Evolutionary conservation across 2,329 filamentous ascomycete genomes (phyloP), one percentile per base, ranked within the genome.

Genomic region (Macrophomina phaseolina): DNA sequence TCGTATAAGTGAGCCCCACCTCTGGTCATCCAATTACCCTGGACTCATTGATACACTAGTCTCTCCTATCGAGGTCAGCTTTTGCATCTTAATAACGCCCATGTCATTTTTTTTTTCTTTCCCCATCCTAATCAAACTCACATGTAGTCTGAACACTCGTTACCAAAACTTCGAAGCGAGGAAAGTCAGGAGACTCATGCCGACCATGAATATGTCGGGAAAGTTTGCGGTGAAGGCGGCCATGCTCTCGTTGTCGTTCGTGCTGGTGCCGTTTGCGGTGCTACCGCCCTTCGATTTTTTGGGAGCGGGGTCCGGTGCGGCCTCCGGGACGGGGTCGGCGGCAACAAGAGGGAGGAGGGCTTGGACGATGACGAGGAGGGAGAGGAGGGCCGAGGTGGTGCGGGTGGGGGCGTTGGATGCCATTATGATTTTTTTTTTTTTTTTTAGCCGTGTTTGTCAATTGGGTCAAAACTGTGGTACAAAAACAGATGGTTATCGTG

Each of bases 331-430:
- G 40, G 58, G 58, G 16, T 62, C 58, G 58, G 58, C 58, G 45
- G 58, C 32, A 5, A 38, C 58, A 30, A 62, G 45, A 9, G 40
- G 56, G 3, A 49, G 9, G n/a, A 62, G 9, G 45, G 38, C 32
- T 28, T 62, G 58, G 11, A 45, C n/a, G 58, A 62, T 36, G 58
- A 49, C 3, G 58, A 62, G 28, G 58, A 62, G 23, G 45, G 58
- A 16, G 32, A 62, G 32, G 11, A 62, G 42, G 58, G 42, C 18
- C 8, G 16, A 36, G 30, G 48, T 28, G 32, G 45, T 34, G 30
- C 28, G 42, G 23, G 4, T 18, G 42, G 34, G 32, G 30, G 58
- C n/a, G 16, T 30, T 62, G n/a, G 58, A 38, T 6, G 52, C 52
- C 52, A 55, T 55, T 9, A 34, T 34, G 6, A 16, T 23, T 45